Conservation (phyloP, 31 red algal species). For the Bonnemaisonia californica region DNA sequence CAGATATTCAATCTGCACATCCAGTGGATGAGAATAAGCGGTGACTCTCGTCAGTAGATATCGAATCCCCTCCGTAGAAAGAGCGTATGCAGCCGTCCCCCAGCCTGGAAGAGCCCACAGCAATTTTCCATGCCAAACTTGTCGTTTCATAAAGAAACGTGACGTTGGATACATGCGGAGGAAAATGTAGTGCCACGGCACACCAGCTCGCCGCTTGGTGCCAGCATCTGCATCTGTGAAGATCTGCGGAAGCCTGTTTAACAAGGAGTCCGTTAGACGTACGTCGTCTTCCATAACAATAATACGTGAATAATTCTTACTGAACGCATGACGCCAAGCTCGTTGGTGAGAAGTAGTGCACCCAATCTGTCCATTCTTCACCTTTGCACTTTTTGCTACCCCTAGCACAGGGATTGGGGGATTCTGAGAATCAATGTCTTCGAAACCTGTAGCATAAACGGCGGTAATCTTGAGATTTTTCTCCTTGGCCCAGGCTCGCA, state of each 20-base stretch:
- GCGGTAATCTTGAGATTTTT: slow-evolving; percentile 42
- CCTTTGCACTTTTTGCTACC: slow-evolving; percentile 16
- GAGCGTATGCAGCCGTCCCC: slow-evolving; percentile 81
- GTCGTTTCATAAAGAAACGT: neutral
- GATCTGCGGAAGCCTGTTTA: slow-evolving; percentile 38
- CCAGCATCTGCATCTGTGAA: slow-evolving; percentile 53
- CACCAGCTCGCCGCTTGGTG: slow-evolving; percentile 16
- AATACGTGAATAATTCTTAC: slow-evolving; percentile 46
- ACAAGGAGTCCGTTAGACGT: slow-evolving; percentile 28
- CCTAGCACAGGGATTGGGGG: slow-evolving; percentile 66
- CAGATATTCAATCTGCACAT: slow-evolving; percentile 76
- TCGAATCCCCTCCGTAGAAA: slow-evolving; percentile 56
- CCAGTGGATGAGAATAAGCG: slow-evolving; percentile 69
- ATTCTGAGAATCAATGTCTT: slow-evolving; percentile 37
- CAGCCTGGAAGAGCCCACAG: slow-evolving; percentile 48
- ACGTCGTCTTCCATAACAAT: slow-evolving; percentile 89
- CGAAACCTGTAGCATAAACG: slow-evolving; percentile 49
- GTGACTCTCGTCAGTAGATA: slow-evolving; percentile 59
- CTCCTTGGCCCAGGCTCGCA: slow-evolving; percentile 19
- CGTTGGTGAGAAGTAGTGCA: slow-evolving; percentile 77
- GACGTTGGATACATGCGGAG: slow-evolving; percentile 53
- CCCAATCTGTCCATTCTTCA: slow-evolving; percentile 72
- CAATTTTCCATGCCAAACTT: slow-evolving; percentile 33
- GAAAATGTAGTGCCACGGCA: slow-evolving; percentile 78
- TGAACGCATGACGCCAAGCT: slow-evolving; percentile 69